Base-by-base conservation (phyloP, 345 rosid genomes). In the Clarkia xantiana region DNA sequence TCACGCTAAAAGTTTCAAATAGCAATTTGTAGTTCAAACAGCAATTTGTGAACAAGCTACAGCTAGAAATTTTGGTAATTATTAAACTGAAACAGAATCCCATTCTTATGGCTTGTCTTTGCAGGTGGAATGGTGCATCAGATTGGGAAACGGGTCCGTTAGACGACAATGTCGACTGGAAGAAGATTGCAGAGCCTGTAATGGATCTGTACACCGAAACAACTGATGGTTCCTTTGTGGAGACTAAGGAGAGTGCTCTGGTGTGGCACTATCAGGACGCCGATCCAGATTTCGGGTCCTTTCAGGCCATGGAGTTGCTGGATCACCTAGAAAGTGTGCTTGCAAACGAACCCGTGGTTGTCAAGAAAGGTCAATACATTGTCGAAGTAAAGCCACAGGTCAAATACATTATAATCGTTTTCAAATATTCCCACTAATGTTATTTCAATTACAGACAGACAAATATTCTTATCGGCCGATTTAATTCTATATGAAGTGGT, bases 341-440 rank as follows among this genome's bases (percentile, higher is more conserved):
- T 14, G 44, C 60, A 0, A 64, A 64, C 0, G 60, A 58, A 34
- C 68, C 68, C 2, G 63, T 59, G 2, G 63, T 47, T 0, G 68
- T 64, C 39, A 64, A 64, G 51, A 58, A 54, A 48, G 63, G 63
- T 49, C 62, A 53, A 51, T 36, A 49, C 18, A 58, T 47, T 34
- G 54, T 63, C n/a, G 67, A 62, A 62, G 62, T 62, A 11, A 62
- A 62, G 57, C 57, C 62, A 29, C 67, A 62, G 61, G 67, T n/a
- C n/a, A n/a, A n/a, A n/a, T n/a, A n/a, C n/a, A n/a, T n/a, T n/a
- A n/a, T n/a, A n/a, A n/a, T n/a, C n/a, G n/a, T n/a, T n/a, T n/a
- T n/a, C n/a, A n/a, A n/a, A n/a, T n/a, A n/a, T n/a, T n/a, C n/a
- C n/a, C n/a, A n/a, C n/a, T n/a, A n/a, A n/a, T n/a, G n/a, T n/a